phyloP scores from a whole-genome alignment of 1,284 basidiomycete species.

The Fistulinella cinereoalba region DNA sequence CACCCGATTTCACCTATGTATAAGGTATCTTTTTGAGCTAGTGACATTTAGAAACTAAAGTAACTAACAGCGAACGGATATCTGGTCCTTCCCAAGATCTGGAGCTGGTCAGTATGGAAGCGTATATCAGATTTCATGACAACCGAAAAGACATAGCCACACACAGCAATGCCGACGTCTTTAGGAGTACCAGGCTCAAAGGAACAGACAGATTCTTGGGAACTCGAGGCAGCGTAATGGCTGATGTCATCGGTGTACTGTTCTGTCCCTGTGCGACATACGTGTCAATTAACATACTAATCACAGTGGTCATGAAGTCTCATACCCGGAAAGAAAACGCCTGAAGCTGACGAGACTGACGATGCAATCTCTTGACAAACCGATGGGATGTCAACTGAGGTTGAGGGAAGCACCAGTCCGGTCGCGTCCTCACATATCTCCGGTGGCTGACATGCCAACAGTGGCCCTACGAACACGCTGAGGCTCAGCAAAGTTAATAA shows the following conservation, averaged over 20 bases:
- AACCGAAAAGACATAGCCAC: background rate
- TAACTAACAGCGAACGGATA: slow-evolving; percentile 35
- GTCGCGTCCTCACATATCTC: too few relatives aligned
- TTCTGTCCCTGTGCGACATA: background rate
- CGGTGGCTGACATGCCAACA: background rate
- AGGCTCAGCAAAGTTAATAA: background rate
- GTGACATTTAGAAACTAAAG: background rate
- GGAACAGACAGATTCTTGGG: background rate
- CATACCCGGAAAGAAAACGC: slow-evolving; percentile 36
- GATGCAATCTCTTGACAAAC: slow-evolving; percentile 26
- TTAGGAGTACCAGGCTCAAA: background rate
- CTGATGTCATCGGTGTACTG: background rate
- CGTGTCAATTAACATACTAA: background rate
- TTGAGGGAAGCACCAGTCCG: background rate
- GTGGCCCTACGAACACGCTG: background rate
- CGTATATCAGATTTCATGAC: background rate
- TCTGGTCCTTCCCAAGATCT: slow-evolving; percentile 40
- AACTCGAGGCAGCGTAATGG: background rate
- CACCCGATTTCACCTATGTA: too few relatives aligned
- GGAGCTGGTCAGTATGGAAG: background rate
- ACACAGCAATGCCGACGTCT: background rate
- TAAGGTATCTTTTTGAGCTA: too few relatives aligned
- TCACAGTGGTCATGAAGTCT: background rate
- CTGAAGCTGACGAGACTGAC: slow-evolving; percentile 29
- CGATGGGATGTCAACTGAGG: slow-evolving; percentile 4